These are phyloP conservation scores for Zizania palustris DNA, from an alignment of 202 grass and related monocot genomes.

Conservation along the genomic window DNA sequence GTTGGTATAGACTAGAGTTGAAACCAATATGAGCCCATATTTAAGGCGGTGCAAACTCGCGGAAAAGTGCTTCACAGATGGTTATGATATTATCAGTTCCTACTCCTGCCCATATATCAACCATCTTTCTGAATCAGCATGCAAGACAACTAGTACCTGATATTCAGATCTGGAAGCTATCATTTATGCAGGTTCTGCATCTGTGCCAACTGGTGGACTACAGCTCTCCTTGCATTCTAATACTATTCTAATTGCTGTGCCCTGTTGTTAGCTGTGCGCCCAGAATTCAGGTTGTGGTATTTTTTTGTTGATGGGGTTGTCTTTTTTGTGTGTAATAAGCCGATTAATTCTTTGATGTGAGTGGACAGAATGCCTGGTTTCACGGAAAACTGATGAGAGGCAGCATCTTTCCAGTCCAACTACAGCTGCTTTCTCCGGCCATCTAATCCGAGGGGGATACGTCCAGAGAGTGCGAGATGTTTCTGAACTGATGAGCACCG, in stretches of 20 bases:
- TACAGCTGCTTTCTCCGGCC: not conserved
- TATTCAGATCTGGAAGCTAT: not conserved
- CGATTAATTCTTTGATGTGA: not conserved
- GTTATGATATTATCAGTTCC: constrained; percentile 5
- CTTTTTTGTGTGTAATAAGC: not conserved
- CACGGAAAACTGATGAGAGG: not conserved
- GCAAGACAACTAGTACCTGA: not conserved
- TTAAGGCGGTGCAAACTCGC: not conserved
- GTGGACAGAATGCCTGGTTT: constrained; percentile 1
- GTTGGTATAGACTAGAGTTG: too few species aligned
- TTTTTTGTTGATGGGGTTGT: not conserved
- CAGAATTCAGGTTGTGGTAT: not conserved
- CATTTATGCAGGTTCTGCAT: constrained; percentile 6
- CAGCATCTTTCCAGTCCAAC: constrained; percentile 2
- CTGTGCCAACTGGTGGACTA: not conserved
- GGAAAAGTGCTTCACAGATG: not conserved
- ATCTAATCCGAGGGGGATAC: not conserved
- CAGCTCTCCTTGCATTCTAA: not conserved
- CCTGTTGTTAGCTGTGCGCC: not conserved
- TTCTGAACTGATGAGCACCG: not conserved
- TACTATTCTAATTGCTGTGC: not conserved
- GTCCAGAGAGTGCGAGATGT: not conserved
- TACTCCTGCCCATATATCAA: not conserved
- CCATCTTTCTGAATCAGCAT: not conserved
- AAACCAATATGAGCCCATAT: too few species aligned